Base-by-base conservation (phyloP, 352 stramenopile genomes). In the Globisporangium alternatum region DNA sequence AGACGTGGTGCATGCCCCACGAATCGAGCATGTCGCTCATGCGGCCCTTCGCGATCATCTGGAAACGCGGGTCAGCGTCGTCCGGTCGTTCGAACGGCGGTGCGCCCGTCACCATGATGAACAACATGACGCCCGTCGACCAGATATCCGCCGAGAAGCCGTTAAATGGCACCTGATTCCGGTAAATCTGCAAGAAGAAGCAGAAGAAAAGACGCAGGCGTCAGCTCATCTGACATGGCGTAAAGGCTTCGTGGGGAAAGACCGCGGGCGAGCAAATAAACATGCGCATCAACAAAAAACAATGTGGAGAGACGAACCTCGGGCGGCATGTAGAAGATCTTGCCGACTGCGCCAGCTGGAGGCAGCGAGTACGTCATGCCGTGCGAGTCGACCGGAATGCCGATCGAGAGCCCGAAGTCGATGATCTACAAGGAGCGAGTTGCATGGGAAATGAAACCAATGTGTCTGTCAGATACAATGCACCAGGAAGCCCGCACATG, bases 51-150 rank as follows among this genome's bases (percentile, higher is more conserved):
- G 86, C 80, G 60, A 95, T 91, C 86, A 95, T 95, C 66, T 93
- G 81, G 71, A 93, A 93, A 25, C 83, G 84, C 60, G 86, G 78
- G 51, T 95, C 86, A 2, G 80, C 83, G 56, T 93, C 81, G 56
- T 93, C 81, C 17, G 86, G 84, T 3, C 86, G 83, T 61, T 96
- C 88, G 56, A 98, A 98, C 31, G 94, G 94, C 44, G 93, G 93
- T 25, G 93, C 90, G 19, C 91, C 93, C 1, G 93, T 97, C 43
- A 98, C 74, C 86, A 98, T 97, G 74, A 98, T 98, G 78, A 98
- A 98, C 35, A 98, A 70, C 75, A 98, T 96, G 54, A 98, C 89
- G 54, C 94, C 94, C 1, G 90, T 93, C 21, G 90, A 97, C 94
- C 94, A 98, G 67, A 98, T 90, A 78, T 98, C 94, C 13, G 90